phyloP scores from a whole-genome alignment of 495 filamentous ascomycete species.

The Aspergillus cristatus region DNA sequence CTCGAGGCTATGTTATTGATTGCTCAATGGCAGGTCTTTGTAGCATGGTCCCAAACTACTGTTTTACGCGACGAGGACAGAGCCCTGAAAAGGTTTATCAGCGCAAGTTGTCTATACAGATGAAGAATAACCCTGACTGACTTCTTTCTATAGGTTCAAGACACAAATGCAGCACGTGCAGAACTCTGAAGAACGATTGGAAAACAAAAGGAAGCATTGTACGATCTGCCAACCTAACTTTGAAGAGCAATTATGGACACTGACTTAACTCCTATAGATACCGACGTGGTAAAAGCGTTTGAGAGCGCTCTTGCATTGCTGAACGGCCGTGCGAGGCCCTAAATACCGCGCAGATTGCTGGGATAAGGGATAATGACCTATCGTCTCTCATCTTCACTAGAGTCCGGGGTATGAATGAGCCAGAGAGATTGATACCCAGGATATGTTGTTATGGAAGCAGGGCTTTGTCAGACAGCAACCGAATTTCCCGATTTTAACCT shows the following conservation, averaged over 20 bases:
- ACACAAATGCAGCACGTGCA: slow-evolving; percentile 68
- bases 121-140: slow-evolving; percentile 1
- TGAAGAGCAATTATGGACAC: not conserved
- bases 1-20: slow-evolving; percentile 2
- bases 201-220: slow-evolving; percentile 69
- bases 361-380: no score
- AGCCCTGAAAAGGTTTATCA: slow-evolving; percentile 52
- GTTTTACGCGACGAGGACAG: slow-evolving; percentile 60
- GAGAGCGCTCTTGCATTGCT: slow-evolving; percentile 67
- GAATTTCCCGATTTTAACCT: no score
- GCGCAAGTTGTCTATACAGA: not conserved
- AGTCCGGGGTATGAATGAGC: no score
- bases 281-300: slow-evolving; percentile 71
- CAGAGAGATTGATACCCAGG: no score
- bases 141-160: slow-evolving; percentile 46
- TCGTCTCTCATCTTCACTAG: no score
- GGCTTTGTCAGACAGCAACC: no score
- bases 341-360: not conserved
- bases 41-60: slow-evolving; percentile 57
- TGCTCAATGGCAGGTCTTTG: slow-evolving; percentile 48
- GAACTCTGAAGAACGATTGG: slow-evolving; percentile 54
- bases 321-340: slow-evolving; percentile 23
- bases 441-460: no score
- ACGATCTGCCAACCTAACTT: slow-evolving; percentile 16
- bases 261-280: slow-evolving; percentile 39